A percentile compares a stretch with the other conserved stretches of the same genome.
These are phyloP conservation scores for Corymbia maculata DNA, from an alignment of 345 rosid species.

Conservation along the genomic window DNA sequence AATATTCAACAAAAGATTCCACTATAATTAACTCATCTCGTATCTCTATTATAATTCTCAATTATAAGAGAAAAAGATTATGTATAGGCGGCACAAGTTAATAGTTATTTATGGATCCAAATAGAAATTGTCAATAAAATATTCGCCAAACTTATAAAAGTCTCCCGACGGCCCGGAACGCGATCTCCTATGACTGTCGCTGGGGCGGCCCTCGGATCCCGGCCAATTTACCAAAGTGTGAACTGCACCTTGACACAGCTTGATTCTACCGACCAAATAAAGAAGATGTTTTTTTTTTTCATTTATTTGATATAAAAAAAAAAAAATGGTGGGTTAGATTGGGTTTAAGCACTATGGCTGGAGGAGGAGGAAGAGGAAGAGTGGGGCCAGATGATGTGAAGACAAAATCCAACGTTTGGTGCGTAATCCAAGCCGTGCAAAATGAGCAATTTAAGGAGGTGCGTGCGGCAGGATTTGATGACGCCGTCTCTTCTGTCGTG, in stretches of 20 bases:
- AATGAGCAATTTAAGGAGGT: background rate
- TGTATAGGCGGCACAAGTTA: too few species aligned
- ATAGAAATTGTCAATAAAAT: too few species aligned
- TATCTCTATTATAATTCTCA: too few species aligned
- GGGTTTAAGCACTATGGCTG: background rate
- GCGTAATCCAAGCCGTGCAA: background rate
- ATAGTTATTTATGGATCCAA: background rate
- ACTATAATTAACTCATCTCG: too few species aligned
- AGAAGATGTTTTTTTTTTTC: background rate
- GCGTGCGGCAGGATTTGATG: too few species aligned
- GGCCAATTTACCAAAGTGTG: too few species aligned
- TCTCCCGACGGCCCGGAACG: too few species aligned
- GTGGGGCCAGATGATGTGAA: background rate
- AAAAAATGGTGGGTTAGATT: background rate
- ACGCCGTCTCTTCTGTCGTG: background rate
- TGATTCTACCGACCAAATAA: background rate
- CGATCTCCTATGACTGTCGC: fast-evolving
- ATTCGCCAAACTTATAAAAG: background rate
- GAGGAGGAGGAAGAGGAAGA: background rate
- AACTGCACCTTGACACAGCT: too few species aligned
- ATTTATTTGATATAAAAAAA: background rate
- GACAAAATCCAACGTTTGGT: background rate
- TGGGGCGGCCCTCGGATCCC: too few species aligned
- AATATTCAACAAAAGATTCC: fast-evolving
- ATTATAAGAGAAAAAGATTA: too few species aligned